Conservation (phyloP, 2,329 filamentous ascomycete genomes). For the Dactylonectria estremocensis region DNA sequence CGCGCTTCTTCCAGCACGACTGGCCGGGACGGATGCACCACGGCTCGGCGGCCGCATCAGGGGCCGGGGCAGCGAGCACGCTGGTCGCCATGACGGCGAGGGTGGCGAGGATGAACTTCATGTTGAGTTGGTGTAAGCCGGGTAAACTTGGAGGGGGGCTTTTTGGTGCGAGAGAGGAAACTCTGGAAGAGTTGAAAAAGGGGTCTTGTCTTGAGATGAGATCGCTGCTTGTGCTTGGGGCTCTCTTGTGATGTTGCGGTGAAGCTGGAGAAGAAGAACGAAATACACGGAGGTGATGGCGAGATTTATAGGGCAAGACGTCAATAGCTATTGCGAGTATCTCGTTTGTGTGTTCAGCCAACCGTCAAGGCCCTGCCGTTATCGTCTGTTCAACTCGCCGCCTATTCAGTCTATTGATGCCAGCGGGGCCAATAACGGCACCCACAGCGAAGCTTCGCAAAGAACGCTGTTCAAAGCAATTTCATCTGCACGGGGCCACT, state of each 20-base stretch:
- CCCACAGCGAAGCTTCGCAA: not conserved
- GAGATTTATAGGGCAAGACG: constrained; percentile 40
- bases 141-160: constrained; percentile 18
- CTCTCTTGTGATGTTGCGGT: constrained; percentile 42
- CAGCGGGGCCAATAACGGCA: constrained; percentile 18
- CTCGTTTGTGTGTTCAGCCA: constrained; percentile 3
- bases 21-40: constrained; percentile 57
- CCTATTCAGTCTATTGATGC: constrained; percentile 30
- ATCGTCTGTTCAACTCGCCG: constrained; percentile 1
- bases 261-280: constrained; percentile 40
- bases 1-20: constrained; percentile 56
- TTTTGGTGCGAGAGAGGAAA: constrained; percentile 24
- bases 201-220: constrained; percentile 35
- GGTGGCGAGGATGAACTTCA: constrained; percentile 50
- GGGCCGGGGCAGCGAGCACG: constrained; percentile 38
- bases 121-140: constrained; percentile 34
- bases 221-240: constrained; percentile 31
- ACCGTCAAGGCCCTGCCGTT: not conserved
- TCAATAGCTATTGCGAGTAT: constrained; percentile 9
- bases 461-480: constrained; percentile 2
- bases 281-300: constrained; percentile 10
- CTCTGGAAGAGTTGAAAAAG: constrained; percentile 37
- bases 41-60: constrained; percentile 43
- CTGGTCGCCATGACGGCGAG: constrained; percentile 41
- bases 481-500: not conserved